Evolutionary conservation across 148 eudicot genomes (phyloP).

Genomic region (Chenopodium suecicum): DNA sequence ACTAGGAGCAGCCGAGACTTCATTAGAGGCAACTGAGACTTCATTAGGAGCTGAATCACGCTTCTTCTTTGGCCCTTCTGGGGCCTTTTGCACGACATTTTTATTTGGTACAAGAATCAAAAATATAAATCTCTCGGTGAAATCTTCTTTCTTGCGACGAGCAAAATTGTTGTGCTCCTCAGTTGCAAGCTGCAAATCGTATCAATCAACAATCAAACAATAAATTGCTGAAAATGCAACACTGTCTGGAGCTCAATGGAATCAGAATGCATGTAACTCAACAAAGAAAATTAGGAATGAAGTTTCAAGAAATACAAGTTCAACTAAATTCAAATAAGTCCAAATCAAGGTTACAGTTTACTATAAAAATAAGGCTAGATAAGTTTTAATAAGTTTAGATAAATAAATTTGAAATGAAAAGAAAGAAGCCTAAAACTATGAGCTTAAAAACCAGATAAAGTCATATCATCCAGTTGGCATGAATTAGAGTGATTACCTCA

Average conservation of each 20-base stretch:
- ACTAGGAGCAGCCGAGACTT: conserved; percentile 18
- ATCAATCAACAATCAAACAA: neutral
- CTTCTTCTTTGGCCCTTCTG: conserved; percentile 65
- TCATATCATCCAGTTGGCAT: conserved; percentile 4
- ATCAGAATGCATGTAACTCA: neutral
- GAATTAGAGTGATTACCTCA: conserved; percentile 53
- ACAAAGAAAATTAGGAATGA: neutral
- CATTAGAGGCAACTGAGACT: conserved; percentile 30
- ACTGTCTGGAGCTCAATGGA: neutral
- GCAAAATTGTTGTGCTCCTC: conserved; percentile 71
- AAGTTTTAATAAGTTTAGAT: neutral
- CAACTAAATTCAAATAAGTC: no score
- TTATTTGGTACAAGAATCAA: conserved; percentile 80
- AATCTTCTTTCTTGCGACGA: conserved; percentile 28
- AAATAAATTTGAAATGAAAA: neutral
- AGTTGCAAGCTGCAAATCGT: conserved; percentile 57
- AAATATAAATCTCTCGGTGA: conserved; percentile 63
- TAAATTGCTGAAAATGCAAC: neutral
- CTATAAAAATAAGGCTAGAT: neutral
- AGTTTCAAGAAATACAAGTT: neutral
- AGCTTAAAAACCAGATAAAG: neutral
- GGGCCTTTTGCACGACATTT: conserved; percentile 53
- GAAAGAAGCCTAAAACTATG: neutral
- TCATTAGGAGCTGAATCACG: conserved; percentile 36
- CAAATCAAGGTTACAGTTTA: neutral